Evolutionary conservation across 2,329 filamentous ascomycete genomes (phyloP), one percentile per base, ranked within the genome.

Genomic region (Ambrosiella beaveri): DNA sequence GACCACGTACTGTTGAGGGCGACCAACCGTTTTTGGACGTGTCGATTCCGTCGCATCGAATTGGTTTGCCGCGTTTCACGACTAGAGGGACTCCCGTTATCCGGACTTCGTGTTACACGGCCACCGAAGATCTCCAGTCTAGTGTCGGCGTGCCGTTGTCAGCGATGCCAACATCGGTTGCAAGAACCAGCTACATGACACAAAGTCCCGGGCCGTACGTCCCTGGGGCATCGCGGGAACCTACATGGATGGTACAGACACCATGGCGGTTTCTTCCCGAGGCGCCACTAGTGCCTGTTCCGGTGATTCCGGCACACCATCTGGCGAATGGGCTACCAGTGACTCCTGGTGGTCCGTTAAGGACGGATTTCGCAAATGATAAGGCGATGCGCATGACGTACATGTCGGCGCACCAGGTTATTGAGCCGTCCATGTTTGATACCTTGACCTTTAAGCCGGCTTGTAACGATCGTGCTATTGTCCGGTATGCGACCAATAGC

Each of bases 1-100:
- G 59, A 19, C 59, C 59, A 19, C 57, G 50, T 13, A 58, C 76
- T 80, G 56, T 78, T 82, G 35, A 84, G 77, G 66, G 84, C 81
- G 4, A 69, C 15, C 66, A 67, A 45, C 81, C 80, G 11, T 71
- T 81, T 40, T 73, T 60, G 8, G 80, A 89, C 63, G 78, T 91
- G 49, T 76, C 82, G 19, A 95, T 95, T 55, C 89, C 90, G 40
- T 84, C 86, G 59, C 94, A 90, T 75, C 83, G 84, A 63, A 74
- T 96, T 59, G 90, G 89, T 11, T 86, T 84, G 1, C 88, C 88
- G 15, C 80, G 82, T 60, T 95, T 95, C 69, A 91, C 85, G 62
- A 72, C 79, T 57, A 78, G 79, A 64, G 88, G 88, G 9, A 89
- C 85, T 2, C 82, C 87, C 2, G 78, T 88, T 62, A 74, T 96